phyloP scores from a whole-genome alignment of 2,329 filamentous ascomycete genomes.

The Aspergillus ustus region DNA sequence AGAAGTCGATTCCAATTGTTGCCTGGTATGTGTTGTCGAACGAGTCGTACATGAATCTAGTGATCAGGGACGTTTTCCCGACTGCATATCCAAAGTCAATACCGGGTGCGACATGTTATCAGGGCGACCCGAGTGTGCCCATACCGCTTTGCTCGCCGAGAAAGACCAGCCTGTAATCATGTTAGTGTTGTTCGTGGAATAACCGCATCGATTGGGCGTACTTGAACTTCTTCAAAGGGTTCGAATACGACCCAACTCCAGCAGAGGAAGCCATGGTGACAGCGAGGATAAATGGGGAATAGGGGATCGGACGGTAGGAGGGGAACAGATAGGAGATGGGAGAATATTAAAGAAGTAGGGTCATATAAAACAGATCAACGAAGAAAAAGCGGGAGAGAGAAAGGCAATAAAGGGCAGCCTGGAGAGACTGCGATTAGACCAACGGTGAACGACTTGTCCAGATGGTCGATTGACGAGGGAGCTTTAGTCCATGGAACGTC shows the following conservation, averaged over 20 bases:
- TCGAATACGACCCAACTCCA: slow-evolving; percentile 86
- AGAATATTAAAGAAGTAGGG: slow-evolving; percentile 10
- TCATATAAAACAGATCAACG: slow-evolving; percentile 13
- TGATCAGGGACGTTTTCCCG: slow-evolving; percentile 98
- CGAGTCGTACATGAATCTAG: slow-evolving; percentile 99
- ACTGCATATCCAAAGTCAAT: slow-evolving; percentile 60
- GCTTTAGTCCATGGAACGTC: slow-evolving; percentile 10
- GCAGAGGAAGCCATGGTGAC: slow-evolving; percentile 76
- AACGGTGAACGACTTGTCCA: slow-evolving; percentile 17
- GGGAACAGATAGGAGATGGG: slow-evolving; percentile 1
- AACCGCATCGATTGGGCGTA: slow-evolving; percentile 47
- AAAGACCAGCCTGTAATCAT: slow-evolving; percentile 78
- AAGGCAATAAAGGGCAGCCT: slow-evolving; percentile 2
- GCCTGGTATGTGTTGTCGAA: slow-evolving; percentile 99
- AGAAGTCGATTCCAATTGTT: slow-evolving; percentile 98
- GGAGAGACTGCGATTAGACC: slow-evolving; percentile 12
- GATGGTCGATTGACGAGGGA: slow-evolving; percentile 18
- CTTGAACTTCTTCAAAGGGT: slow-evolving; percentile 99
- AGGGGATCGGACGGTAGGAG: slow-evolving; percentile 26
- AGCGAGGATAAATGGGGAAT: slow-evolving; percentile 30
- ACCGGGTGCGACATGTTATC: slow-evolving; percentile 1
- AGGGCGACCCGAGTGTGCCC: slow-evolving; percentile 20
- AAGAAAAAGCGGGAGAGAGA: slow-evolving; percentile 6
- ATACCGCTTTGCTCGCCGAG: slow-evolving; percentile 97
- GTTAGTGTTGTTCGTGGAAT: slow-evolving; percentile 31